Evolutionary conservation across 768 basidiomycete genomes (phyloP), one percentile per base, ranked within the genome.

Genomic region (Crepidotus variabilis): DNA sequence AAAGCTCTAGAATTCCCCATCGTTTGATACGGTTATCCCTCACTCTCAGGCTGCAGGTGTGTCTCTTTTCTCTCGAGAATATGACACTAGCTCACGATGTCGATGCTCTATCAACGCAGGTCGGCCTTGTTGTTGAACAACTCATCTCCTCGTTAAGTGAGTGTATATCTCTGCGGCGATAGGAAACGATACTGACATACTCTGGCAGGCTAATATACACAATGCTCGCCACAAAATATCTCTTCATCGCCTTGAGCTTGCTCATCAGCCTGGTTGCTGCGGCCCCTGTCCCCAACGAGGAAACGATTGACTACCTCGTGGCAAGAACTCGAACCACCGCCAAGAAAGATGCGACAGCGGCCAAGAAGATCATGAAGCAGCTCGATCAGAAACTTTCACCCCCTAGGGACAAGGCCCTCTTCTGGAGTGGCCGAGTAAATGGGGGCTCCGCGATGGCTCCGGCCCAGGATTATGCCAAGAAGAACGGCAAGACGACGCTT

Each of bases 381-480:
- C 18, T 43, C 13, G 39, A 43, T 5, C 39, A 4, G 18, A 43
- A 20, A 43, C 39, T 43, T 16, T 43, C 39, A 16, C 39, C 39
- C 5, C 39, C 39, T 16, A 3, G 39, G 5, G 47, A 32, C 23
- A 51, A 57, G 33, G 35, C 59, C 39, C 51, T 60, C 39, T 60
- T 60, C 50, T 60, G 59, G 59, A 60, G 59, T 49, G 59, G 59
- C 6, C 46, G 14, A 4, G 24, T 28, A 9, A 10, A 21, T 0
- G 49, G 39, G 6, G 20, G 33, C 5, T 20, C 34, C 33, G 28
- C 8, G 28, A 45, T 43, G 24, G 52, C 0, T 56, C 58, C 5
- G 50, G 52, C 51, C 10, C 28, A 1, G 22, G 16, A 10, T 10
- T 57, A 50, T 20, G 59, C 56, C 2, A 20, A 46, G 13, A 22